Evolutionary conservation across 129 eudicot genomes (phyloP).

Genomic region (Escallonia herrerae): DNA sequence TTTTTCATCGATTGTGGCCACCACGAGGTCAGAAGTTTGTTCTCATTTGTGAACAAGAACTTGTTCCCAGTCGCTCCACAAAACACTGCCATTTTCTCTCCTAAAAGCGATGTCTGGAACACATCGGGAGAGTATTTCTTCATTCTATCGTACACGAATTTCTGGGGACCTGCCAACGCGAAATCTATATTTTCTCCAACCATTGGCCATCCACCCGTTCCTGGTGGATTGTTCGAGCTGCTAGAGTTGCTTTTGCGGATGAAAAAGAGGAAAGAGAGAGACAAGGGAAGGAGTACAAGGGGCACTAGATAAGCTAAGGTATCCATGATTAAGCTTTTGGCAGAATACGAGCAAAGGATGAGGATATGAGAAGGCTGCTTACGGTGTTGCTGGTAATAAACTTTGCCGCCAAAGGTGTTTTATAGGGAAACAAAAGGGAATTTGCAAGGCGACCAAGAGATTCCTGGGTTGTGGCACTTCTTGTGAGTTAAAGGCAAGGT

Average conservation of each 20-base stretch:
- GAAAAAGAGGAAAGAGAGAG: conserved; percentile 9
- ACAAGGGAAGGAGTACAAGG: conserved; percentile 5
- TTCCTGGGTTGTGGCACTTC: too few relatives aligned
- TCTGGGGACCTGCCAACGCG: conserved; percentile 19
- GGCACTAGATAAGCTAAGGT: conserved; percentile 9
- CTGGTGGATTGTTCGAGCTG: conserved; percentile 13
- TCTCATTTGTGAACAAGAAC: conserved; percentile 32
- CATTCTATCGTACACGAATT: conserved; percentile 13
- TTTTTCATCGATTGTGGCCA: conserved; percentile 36
- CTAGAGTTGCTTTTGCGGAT: not conserved
- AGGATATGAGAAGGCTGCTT: too few relatives aligned
- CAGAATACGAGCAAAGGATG: too few relatives aligned
- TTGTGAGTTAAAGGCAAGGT: too few relatives aligned
- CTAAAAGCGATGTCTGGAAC: conserved; percentile 25
- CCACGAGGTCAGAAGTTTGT: conserved; percentile 34
- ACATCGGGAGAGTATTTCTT: not conserved
- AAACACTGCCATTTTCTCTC: conserved; percentile 34
- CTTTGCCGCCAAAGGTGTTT: too few relatives aligned
- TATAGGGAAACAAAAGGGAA: too few relatives aligned
- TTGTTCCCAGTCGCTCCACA: too few relatives aligned
- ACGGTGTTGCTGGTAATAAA: too few relatives aligned
- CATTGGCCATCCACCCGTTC: conserved; percentile 17
- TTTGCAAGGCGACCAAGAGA: too few relatives aligned
- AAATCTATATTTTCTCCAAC: conserved; percentile 5
- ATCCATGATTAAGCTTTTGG: conserved; percentile 12